Percentiles rank a stretch among this genome's conserved stretches.
phyloP scores from a whole-genome alignment of 2,329 filamentous ascomycete species.

The Paraconiothyrium brasiliense region DNA sequence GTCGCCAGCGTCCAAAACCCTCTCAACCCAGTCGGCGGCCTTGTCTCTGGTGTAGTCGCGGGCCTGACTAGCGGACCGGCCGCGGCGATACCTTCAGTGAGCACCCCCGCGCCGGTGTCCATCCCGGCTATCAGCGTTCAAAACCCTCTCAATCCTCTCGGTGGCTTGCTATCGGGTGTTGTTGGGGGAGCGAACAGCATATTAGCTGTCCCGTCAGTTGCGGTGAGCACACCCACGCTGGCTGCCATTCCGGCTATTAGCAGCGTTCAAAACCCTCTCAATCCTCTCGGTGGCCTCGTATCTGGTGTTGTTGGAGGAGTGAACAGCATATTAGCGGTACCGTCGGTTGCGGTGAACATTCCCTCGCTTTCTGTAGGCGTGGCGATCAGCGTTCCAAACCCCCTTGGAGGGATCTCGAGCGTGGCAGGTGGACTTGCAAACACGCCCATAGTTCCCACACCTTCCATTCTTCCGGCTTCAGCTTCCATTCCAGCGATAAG shows the following conservation, averaged over 20 bases:
- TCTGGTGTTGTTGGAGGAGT: background rate
- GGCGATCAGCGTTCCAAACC: background rate
- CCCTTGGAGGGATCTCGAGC: background rate
- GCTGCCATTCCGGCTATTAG: background rate
- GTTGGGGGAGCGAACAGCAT: background rate
- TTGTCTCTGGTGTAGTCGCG: background rate
- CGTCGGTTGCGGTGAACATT: background rate
- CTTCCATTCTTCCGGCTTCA: background rate
- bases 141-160: background rate
- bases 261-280: slow-evolving; percentile 7
- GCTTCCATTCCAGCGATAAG: background rate
- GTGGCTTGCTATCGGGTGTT: background rate
- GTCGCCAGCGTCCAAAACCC: slow-evolving; percentile 1
- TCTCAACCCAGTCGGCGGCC: background rate
- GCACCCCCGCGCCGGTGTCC: background rate
- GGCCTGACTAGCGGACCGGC: background rate
- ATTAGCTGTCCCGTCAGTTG: background rate
- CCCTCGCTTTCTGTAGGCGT: background rate
- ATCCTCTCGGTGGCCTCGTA: background rate
- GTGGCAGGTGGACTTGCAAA: background rate
- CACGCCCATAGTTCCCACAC: background rate
- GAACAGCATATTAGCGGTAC: background rate
- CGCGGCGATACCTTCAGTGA: background rate
- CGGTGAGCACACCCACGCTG: background rate
- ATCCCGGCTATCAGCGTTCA: background rate